Evolutionary conservation across 805 yeast species (phyloP), one percentile per base, ranked within the genome.

Genomic region (Lipomyces yamadae): DNA sequence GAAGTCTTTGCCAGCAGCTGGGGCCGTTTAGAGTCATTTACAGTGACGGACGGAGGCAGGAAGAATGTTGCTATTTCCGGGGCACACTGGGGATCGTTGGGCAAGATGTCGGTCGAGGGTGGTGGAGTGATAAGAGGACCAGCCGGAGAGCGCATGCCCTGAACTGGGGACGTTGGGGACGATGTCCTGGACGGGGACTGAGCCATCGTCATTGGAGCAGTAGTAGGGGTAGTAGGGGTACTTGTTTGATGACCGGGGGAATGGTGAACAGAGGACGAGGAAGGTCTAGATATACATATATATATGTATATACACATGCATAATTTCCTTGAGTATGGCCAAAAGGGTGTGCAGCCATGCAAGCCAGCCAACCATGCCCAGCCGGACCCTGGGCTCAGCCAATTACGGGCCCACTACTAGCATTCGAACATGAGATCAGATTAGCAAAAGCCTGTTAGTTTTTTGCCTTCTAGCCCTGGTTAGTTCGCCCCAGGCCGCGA

Each of bases 101-200:
- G 71, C 13, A 54, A 53, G 55, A 68, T 68, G 58, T 68, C 70
- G 2, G 68, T 32, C n/a, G 71, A 68, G 11, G 67, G 71, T 48
- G 71, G 71, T 30, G 71, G 71, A 15, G 71, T 68, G 61, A 68
- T 68, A 56, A 66, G 33, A 2, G 66, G 56, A 29, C 54, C 37
- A 3, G 58, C 33, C 29, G 62, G 50, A 8, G 62, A 33, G 18
- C 57, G 56, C 13, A 45, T 48, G 13, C 48, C 11, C 11, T 35
- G 24, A 24, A 11, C 24, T 35, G 45, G 30, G 13, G 39, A 56
- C n/a, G 53, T 32, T 53, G 56, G 42, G 50, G 34, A 11, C 2
- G 34, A 15, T 35, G 34, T n/a, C 32, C 29, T 30, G 8, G 60
- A 45, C n/a, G 7, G 52, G 32, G 33, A 24, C 13, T 29, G 37